Percentiles rank a stretch among this genome's conserved stretches.
phyloP scores from a whole-genome alignment of 805 yeast genomes.

The Kockiozyma suomiensis region DNA sequence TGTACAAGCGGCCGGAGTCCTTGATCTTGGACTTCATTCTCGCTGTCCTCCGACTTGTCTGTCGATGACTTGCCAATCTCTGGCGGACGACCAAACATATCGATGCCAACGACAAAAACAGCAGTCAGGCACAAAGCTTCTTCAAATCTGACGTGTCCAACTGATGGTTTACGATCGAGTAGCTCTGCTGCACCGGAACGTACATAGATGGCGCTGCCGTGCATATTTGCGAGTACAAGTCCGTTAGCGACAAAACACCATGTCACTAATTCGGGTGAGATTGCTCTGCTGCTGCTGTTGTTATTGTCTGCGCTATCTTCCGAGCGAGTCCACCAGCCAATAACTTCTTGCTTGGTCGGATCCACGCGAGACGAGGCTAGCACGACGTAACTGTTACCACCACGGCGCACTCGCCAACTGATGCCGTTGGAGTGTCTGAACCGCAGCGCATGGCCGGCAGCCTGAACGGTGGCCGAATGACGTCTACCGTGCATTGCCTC shows the following conservation, averaged over 20 bases:
- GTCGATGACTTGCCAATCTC: background rate
- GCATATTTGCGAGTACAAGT: conserved; percentile 6
- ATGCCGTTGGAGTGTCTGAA: conserved; percentile 7
- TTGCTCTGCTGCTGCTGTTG: background rate
- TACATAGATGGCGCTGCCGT: background rate
- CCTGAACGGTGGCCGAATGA: background rate
- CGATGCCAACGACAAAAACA: conserved; percentile 10
- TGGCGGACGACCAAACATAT: conserved; percentile 19
- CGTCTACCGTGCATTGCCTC: background rate
- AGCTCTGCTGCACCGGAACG: background rate
- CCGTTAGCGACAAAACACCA: conserved; percentile 7
- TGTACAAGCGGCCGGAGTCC: background rate
- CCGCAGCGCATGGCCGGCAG: conserved; percentile 1
- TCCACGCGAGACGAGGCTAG: background rate
- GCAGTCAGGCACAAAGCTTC: conserved; percentile 26
- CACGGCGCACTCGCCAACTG: conserved; percentile 8
- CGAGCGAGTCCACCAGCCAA: conserved; percentile 16
- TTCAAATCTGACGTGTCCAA: conserved; percentile 22
- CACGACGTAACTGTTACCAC: background rate
- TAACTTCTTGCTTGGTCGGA: background rate
- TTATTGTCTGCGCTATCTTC: background rate
- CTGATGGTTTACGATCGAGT: conserved; percentile 1
- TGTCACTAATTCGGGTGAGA: background rate
- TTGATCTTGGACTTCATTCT: background rate
- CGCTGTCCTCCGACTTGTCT: background rate